Evolutionary conservation across 768 basidiomycete species (phyloP).

Genomic region (Mycena vitilis): DNA sequence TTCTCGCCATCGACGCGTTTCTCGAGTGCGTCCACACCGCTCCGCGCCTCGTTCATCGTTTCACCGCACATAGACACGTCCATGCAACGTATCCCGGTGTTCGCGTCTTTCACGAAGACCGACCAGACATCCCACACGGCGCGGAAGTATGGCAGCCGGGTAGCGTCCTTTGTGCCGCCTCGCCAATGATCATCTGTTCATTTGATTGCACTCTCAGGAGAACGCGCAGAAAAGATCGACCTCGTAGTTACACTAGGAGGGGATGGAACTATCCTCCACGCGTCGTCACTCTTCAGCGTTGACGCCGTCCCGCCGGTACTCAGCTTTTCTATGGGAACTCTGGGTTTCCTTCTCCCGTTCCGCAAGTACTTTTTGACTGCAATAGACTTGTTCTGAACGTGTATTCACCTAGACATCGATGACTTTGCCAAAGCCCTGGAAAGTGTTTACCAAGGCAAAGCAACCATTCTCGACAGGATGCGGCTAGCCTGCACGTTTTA

Average conservation of each 20-base stretch:
- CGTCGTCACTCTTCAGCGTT: constrained; percentile 88
- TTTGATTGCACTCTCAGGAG: constrained; percentile 46
- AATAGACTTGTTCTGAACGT: background rate
- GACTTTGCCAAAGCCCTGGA: constrained; percentile 85
- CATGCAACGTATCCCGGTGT: constrained; percentile 68
- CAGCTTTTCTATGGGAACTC: constrained; percentile 92
- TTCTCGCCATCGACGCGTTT: constrained; percentile 80
- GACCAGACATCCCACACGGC: constrained; percentile 71
- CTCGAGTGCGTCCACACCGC: constrained; percentile 62
- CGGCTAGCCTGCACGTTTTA: constrained; percentile 86
- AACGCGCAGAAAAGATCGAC: constrained; percentile 74
- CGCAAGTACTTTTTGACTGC: constrained; percentile 63
- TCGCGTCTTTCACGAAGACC: constrained; percentile 74
- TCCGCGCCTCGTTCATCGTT: constrained; percentile 17
- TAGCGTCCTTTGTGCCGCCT: constrained; percentile 41
- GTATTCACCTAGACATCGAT: constrained; percentile 76
- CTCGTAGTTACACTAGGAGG: constrained; percentile 93
- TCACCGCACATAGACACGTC: constrained; percentile 60
- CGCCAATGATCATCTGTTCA: background rate
- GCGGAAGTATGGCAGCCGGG: constrained; percentile 76
- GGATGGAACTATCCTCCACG: constrained; percentile 95
- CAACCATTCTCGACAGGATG: constrained; percentile 90
- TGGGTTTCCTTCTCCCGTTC: constrained; percentile 94
- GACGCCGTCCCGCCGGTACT: constrained; percentile 94
- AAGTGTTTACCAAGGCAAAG: constrained; percentile 82